Base-by-base conservation (phyloP, 179 eudicot genomes). In the Beta macrorhiza region DNA sequence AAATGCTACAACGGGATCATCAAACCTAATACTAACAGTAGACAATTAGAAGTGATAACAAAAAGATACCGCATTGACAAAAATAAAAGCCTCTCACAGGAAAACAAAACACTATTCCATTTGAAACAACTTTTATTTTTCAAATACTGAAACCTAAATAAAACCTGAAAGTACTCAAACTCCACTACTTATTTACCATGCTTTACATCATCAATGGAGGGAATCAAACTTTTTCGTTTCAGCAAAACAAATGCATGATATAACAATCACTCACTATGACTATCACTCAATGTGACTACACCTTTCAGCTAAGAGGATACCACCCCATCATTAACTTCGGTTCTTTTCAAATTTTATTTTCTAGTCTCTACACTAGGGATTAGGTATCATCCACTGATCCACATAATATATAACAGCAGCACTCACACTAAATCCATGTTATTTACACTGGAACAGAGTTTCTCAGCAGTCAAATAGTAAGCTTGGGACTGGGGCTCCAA, bases 1-100 rank as follows among this genome's bases (percentile, higher is more conserved):
- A 68, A 55, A 74, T 32, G 67, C 56, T 49, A 82, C 9, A 44
- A 74, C 5, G 80, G 25, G 72, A 81, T 59, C 37, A 84, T 45
- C 52, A 72, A 80, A 77, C 78, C 67, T 74, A 37, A 56, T 22
- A 80, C 19, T 47, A 55, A 45, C 29, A 81, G 75, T 37, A 52
- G 77, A 51, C 5, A 57, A 45, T 52, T 44, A 10, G 8, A 65
- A 65, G 59, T 47, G 42, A 55, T 72, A 12, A 71, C 73, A 56
- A 42, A 52, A 52, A 47, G 32, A 56, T 42, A 57, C 22, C 11
- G n/a, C 0, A 47, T n/a, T 20, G 29, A 79, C 45, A 79, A 65
- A 49, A 79, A 74, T 12, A 58, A 82, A 69, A 25, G 47, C 51
- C 65, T 19, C 12, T 47, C 42, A 57, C 61, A 11, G 58, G 42